Percentiles rank a stretch among this genome's conserved stretches.
These are phyloP conservation scores for Auriscalpium microsporum DNA, from an alignment of 768 basidiomycete genomes.

Conservation along the genomic window DNA sequence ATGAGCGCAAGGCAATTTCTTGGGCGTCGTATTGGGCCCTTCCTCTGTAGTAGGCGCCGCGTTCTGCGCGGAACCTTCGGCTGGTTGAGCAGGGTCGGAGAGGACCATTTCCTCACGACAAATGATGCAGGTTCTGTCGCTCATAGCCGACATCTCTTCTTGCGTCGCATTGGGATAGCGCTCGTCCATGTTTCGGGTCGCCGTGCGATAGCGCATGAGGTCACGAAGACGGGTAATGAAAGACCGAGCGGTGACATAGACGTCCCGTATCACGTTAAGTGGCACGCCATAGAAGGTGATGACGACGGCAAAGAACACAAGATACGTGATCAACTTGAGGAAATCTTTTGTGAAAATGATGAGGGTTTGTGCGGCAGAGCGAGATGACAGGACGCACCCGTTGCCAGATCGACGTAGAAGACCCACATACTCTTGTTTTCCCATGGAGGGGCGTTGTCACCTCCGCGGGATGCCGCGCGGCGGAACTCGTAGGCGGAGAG, in stretches of 20 bases:
- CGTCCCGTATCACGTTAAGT: slow-evolving; percentile 93
- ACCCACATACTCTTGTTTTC: slow-evolving; percentile 97
- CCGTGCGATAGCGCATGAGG: slow-evolving; percentile 84
- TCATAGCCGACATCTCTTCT: slow-evolving; percentile 73
- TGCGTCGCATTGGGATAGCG: slow-evolving; percentile 88
- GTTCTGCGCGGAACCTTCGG: slow-evolving; percentile 6
- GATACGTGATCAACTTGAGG: slow-evolving; percentile 84
- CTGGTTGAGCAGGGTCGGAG: slow-evolving; percentile 18
- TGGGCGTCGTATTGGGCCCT: slow-evolving; percentile 91
- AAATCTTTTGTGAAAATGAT: slow-evolving; percentile 55
- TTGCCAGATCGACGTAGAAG: slow-evolving; percentile 88
- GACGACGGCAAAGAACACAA: slow-evolving; percentile 90
- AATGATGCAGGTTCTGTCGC: slow-evolving; percentile 93
- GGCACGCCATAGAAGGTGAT: slow-evolving; percentile 92
- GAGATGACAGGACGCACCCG: slow-evolving; percentile 46
- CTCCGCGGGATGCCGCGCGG: slow-evolving; percentile 67
- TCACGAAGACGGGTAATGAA: slow-evolving; percentile 84
- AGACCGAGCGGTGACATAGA: slow-evolving; percentile 90
- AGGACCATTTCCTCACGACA: slow-evolving; percentile 91
- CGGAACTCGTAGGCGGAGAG: slow-evolving; percentile 77
- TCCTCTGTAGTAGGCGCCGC: slow-evolving; percentile 30
- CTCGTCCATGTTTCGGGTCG: slow-evolving; percentile 94
- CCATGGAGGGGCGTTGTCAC: slow-evolving; percentile 86
- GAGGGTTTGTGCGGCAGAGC: slow-evolving; percentile 2
- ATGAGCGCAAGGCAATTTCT: slow-evolving; percentile 94